Conservation (phyloP, 2,329 filamentous ascomycete species). For the Ophiocordyceps camponoti-floridani region DNA sequence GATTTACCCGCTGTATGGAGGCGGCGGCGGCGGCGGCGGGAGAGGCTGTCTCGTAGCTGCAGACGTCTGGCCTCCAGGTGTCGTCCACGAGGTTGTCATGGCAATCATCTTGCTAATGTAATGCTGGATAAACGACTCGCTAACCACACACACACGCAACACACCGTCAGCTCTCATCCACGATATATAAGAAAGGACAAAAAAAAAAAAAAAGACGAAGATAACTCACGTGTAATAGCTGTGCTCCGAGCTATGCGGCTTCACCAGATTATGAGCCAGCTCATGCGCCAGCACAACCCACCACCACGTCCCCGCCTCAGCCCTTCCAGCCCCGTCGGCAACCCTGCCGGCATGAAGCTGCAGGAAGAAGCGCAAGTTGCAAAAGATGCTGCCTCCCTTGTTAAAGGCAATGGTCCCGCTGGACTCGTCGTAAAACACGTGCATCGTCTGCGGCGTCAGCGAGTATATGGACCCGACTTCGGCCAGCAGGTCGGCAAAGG, state of each 20-base stretch:
- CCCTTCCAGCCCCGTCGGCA: constrained; percentile 25
- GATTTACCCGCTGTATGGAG: not conserved
- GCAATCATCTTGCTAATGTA: constrained; percentile 56
- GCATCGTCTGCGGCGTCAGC: constrained; percentile 49
- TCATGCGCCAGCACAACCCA: constrained; percentile 94
- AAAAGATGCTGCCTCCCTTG: constrained; percentile 70
- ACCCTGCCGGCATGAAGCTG: constrained; percentile 50
- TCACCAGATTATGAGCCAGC: constrained; percentile 81
- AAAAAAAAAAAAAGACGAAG: not conserved
- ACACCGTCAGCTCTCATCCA: not conserved
- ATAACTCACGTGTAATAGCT: constrained; percentile 57
- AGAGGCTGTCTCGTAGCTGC: not conserved
- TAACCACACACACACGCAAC: constrained; percentile 9
- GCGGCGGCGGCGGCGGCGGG: not conserved
- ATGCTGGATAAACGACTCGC: constrained; percentile 59
- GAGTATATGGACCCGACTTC: constrained; percentile 58
- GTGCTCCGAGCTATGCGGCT: constrained; percentile 59
- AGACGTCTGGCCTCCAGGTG: not conserved
- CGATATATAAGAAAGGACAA: not conserved
- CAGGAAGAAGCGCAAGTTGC: constrained; percentile 76
- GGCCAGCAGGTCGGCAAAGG: constrained; percentile 50
- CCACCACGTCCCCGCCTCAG: constrained; percentile 71
- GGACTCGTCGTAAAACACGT: constrained; percentile 70
- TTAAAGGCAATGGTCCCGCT: constrained; percentile 90
- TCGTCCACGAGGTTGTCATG: constrained; percentile 25